A percentile compares a stretch with the other conserved stretches of the same genome.
Conservation (phyloP, 306 rosid species). For the Citrullus amarus region DNA sequence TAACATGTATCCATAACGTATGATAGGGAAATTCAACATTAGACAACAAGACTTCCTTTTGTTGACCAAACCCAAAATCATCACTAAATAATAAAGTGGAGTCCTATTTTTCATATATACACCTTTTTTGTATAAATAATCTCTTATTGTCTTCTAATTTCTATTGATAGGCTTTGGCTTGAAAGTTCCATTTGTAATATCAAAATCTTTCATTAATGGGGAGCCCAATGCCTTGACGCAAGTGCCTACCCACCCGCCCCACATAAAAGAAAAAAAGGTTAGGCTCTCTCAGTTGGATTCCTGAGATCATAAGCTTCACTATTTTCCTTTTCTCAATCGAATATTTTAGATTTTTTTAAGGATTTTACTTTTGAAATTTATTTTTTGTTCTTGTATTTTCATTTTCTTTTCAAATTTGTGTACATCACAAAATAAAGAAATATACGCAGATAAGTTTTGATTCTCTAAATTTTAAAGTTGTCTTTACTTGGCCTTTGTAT, state of each 20-base stretch:
- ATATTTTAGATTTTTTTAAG: neutral
- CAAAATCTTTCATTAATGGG: neutral
- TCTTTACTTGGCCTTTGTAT: too few relatives aligned
- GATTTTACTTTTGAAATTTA: neutral
- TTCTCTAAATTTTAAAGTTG: too few relatives aligned
- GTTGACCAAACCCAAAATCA: neutral
- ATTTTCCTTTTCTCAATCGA: neutral
- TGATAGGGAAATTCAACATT: neutral
- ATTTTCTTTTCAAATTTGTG: neutral
- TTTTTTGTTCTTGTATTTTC: neutral
- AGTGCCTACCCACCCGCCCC: neutral
- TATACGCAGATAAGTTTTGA: neutral
- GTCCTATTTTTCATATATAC: neutral
- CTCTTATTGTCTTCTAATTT: neutral
- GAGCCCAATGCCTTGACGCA: slow-evolving; percentile 4
- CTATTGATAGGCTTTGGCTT: neutral
- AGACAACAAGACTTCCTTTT: neutral
- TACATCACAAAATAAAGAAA: neutral
- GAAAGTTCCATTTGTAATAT: neutral
- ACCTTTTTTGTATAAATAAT: neutral
- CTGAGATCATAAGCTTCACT: neutral
- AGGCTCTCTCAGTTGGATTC: neutral
- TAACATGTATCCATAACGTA: neutral
- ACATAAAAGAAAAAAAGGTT: neutral
- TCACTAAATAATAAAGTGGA: neutral